Base-by-base conservation (phyloP, 306 rosid species). In the Dicorynia guianensis region DNA sequence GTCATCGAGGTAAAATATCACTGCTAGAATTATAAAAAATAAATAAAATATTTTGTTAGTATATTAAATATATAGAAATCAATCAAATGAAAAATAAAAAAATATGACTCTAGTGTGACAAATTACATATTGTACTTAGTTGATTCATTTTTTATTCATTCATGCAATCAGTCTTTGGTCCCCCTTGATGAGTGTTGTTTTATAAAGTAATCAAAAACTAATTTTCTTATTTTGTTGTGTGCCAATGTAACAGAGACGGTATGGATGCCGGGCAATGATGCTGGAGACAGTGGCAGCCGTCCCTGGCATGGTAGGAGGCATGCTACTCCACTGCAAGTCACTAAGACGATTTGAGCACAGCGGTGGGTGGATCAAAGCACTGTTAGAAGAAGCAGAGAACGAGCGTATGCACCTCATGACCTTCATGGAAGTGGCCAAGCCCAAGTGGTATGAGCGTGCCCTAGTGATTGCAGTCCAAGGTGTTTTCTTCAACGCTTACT, bases 251-350 rank as follows among this genome's bases (percentile, higher is more conserved):
- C 88, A 91, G 97, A 85, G 82, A 40, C 73, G 97, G 35, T 91
- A 89, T 75, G 97, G 97, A 25, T 91, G 92, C 83, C 92, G 97
- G 6, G 93, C 92, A 64, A 91, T 91, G 92, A 91, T 91, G 97
- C 88, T 91, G 0, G 97, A 91, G 78, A 91, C 97, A 0, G 94
- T 91, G 65, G 97, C 97, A 6, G 97, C 97, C 11, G 92, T 91
- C 0, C 97, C 97, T 0, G 97, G 97, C 40, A 91, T 91, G 97
- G 97, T 91, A 4, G 97, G 83, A 65, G 97, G 97, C 44, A 66
- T 87, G 86, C 72, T 91, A 3, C 85, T 91, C 18, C 97, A 91
- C 69, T 76, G 54, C 82, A 89, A 89, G 68, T 91, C 93, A 0
- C 81, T 91, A 6, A 62, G 93, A 12, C 77, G 87, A 3, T 91